phyloP scores from a whole-genome alignment of 1,284 basidiomycete species.

The Melampsora larici-populina region DNA sequence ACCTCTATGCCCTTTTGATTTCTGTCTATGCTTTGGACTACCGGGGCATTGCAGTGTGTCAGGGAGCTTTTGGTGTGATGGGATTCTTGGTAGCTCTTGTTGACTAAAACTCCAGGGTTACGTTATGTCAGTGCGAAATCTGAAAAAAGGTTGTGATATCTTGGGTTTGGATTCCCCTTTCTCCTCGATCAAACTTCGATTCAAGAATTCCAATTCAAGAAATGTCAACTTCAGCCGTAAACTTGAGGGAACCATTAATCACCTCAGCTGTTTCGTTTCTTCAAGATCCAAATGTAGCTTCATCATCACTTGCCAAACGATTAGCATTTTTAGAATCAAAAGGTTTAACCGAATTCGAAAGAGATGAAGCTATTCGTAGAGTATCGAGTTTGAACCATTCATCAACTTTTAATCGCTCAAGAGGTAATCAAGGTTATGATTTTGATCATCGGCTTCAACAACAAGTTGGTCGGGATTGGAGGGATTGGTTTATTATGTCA shows the following conservation, averaged over 20 bases:
- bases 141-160: too few relatives aligned
- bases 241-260: conserved; percentile 13
- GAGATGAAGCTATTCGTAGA: conserved; percentile 21
- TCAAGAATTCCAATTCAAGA: too few relatives aligned
- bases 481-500: conserved; percentile 40
- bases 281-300: conserved; percentile 26
- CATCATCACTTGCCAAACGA: conserved; percentile 21
- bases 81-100: too few relatives aligned
- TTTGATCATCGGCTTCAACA: not conserved
- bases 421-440: conserved; percentile 15
- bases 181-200: too few relatives aligned
- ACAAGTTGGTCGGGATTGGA: conserved; percentile 7
- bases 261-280: conserved; percentile 30
- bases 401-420: too few relatives aligned
- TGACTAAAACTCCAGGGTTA: too few relatives aligned
- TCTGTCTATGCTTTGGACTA: too few relatives aligned
- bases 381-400: conserved; percentile 16
- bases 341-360: conserved; percentile 27
- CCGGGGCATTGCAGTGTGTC: too few relatives aligned
- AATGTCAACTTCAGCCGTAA: not conserved
- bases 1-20: too few relatives aligned
- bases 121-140: too few relatives aligned
- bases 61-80: too few relatives aligned
- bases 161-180: too few relatives aligned
- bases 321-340: conserved; percentile 41